These are phyloP conservation scores for Melanomma pulvis-pyrius DNA, from an alignment of 495 filamentous ascomycete genomes.

Conservation along the genomic window DNA sequence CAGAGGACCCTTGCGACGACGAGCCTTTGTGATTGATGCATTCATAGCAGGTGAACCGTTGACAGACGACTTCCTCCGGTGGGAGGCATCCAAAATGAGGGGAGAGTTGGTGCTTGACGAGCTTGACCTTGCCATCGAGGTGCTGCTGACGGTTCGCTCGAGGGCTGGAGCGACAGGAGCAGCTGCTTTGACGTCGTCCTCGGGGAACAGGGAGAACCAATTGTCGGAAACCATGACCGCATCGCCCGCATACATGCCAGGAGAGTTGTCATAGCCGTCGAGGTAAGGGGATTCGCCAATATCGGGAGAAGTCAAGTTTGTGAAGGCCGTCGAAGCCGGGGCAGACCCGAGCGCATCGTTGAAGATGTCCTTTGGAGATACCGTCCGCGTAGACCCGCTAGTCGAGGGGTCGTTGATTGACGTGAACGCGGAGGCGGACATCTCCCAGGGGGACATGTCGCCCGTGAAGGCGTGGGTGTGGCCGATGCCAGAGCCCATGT, in stretches of 20 bases:
- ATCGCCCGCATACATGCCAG: constrained; percentile 57
- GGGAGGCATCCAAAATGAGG: constrained; percentile 47
- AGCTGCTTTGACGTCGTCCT: constrained; percentile 40
- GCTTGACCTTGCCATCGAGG: constrained; percentile 44
- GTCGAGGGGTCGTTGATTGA: constrained; percentile 38
- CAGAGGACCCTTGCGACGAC: constrained; percentile 75
- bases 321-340: constrained; percentile 80
- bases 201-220: constrained; percentile 74
- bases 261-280: constrained; percentile 78
- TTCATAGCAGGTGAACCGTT: constrained; percentile 52
- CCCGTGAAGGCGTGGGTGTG: constrained; percentile 6
- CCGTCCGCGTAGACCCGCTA: constrained; percentile 52
- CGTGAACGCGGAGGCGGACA: constrained; percentile 40
- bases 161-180: constrained; percentile 19
- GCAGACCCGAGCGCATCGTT: constrained; percentile 70
- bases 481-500: constrained; percentile 32
- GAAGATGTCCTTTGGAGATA: constrained; percentile 85
- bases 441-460: constrained; percentile 25
- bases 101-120: constrained; percentile 35
- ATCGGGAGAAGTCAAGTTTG: constrained; percentile 81
- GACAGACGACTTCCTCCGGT: constrained; percentile 44
- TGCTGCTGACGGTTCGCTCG: constrained; percentile 39
- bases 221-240: constrained; percentile 44
- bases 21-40: constrained; percentile 67
- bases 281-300: constrained; percentile 56